Conservation (phyloP, 202 grass and related monocot genomes). For the Musa balbisiana region DNA sequence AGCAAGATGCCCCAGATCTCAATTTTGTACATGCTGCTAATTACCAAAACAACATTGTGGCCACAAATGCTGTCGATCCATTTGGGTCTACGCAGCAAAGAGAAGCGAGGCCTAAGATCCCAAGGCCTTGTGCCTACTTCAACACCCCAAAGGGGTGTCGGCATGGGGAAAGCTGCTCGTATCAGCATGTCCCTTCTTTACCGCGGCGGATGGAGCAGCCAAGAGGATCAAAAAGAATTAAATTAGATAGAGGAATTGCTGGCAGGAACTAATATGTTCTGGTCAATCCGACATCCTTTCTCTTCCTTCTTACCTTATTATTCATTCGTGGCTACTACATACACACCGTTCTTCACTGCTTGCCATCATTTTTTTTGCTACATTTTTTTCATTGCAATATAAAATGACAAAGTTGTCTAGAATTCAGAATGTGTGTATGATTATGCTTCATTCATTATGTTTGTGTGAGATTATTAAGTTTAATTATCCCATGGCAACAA, state of each 20-base stretch:
- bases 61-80: slow-evolving; percentile 20
- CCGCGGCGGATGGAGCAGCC: slow-evolving; percentile 36
- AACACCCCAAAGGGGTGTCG: slow-evolving; percentile 75
- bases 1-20: slow-evolving; percentile 34
- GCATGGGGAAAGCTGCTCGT: slow-evolving; percentile 71
- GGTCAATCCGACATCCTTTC: no score
- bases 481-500: no score
- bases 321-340: no score
- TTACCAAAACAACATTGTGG: slow-evolving; percentile 30
- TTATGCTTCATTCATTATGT: no score
- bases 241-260: slow-evolving; percentile 71
- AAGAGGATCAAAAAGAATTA: slow-evolving; percentile 67
- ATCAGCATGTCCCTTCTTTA: slow-evolving; percentile 58
- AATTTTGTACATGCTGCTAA: slow-evolving; percentile 32
- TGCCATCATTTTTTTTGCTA: no score
- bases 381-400: no score
- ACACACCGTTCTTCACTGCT: no score
- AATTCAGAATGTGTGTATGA: no score
- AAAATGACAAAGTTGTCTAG: no score
- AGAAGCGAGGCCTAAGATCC: slow-evolving; percentile 45
- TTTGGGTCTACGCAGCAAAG: slow-evolving; percentile 18
- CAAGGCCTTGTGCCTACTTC: slow-evolving; percentile 67
- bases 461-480: no score
- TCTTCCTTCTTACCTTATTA: no score
- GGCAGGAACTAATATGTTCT: slow-evolving; percentile 36